Conservation (phyloP, 257 asterid genomes). For the Misopates orontium region DNA sequence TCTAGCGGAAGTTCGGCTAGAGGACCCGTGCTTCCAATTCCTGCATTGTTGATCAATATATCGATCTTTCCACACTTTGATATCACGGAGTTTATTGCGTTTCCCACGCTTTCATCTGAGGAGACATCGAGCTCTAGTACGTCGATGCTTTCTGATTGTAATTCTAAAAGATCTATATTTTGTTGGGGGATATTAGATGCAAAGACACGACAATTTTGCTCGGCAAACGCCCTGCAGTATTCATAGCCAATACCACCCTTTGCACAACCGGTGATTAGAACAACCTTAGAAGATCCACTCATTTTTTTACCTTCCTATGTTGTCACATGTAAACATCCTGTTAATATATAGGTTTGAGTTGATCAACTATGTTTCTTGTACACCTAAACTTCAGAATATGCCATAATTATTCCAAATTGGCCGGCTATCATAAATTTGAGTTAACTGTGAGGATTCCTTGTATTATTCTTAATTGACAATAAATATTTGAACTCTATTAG, state of each 20-base stretch:
- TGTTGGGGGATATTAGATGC: conserved; percentile 53
- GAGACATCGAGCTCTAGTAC: conserved; percentile 64
- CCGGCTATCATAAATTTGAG: conserved; percentile 18
- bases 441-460: too few species aligned
- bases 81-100: conserved; percentile 41
- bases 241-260: conserved; percentile 85
- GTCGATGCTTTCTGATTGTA: conserved; percentile 47
- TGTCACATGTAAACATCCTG: not conserved
- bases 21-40: conserved; percentile 68
- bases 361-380: too few species aligned
- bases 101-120: conserved; percentile 52
- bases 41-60: conserved; percentile 72
- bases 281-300: conserved; percentile 47
- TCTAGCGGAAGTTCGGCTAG: conserved; percentile 64
- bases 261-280: conserved; percentile 75
- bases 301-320: conserved; percentile 11
- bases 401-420: conserved; percentile 23
- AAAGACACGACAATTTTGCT: conserved; percentile 55
- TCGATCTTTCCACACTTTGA: conserved; percentile 53
- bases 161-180: conserved; percentile 43
- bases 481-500: too few species aligned
- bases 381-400: conserved; percentile 25
- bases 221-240: conserved; percentile 74
- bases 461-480: too few species aligned
- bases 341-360: conserved; percentile 1